Evolutionary conservation across 75 land plant species (phyloP).

Genomic region (Isoetes taiwanensis): DNA sequence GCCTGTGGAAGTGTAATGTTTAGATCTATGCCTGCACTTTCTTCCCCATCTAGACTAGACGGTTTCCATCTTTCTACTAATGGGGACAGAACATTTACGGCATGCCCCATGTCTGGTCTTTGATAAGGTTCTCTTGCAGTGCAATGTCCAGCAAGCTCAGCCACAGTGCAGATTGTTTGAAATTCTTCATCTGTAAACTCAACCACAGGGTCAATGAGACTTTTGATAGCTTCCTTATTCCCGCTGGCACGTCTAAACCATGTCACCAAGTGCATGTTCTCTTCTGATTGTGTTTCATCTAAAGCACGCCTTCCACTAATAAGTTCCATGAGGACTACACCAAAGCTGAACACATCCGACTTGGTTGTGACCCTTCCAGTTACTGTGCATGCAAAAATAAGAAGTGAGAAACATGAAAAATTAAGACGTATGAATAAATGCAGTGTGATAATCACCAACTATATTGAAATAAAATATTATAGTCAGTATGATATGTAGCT

Average conservation of each 20-base stretch:
- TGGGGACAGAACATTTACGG: conserved; percentile 2
- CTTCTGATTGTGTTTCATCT: conserved; percentile 27
- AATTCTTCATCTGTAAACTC: conserved; percentile 13
- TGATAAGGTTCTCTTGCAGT: conserved; percentile 3
- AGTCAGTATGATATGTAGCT: no score
- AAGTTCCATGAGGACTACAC: conserved; percentile 11
- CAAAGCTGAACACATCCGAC: conserved; percentile 18
- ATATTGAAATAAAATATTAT: no score
- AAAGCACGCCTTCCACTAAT: conserved; percentile 26
- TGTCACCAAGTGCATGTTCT: conserved; percentile 58
- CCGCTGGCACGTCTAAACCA: conserved; percentile 36
- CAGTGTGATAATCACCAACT: no score
- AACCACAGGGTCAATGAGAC: background rate
- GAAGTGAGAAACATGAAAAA: background rate
- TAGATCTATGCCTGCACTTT: conserved; percentile 9
- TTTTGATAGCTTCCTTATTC: background rate
- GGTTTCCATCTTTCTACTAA: conserved; percentile 1
- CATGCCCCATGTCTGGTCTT: conserved; percentile 5
- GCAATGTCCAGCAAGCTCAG: conserved; percentile 2
- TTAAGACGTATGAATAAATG: no score
- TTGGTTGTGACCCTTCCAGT: conserved; percentile 17
- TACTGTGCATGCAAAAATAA: background rate
- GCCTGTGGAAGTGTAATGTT: conserved; percentile 15
- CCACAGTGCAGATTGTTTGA: background rate
- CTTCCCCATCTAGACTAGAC: background rate